Evolutionary conservation across 441 rosid genomes (phyloP).

Genomic region (Omphalea diandra): DNA sequence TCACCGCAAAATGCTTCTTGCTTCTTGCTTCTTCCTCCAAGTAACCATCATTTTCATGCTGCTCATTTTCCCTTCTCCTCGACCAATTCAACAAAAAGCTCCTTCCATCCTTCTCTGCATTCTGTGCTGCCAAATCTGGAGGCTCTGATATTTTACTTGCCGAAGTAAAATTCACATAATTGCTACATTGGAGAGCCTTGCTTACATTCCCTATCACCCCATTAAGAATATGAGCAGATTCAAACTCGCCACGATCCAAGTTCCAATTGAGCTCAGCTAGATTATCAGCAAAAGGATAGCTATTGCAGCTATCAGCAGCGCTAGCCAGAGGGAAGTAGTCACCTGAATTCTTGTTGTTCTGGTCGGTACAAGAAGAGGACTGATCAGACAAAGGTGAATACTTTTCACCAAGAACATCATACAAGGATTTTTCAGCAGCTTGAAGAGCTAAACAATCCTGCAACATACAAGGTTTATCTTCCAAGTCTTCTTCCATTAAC

Average conservation of each 20-base stretch:
- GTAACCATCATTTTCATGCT: conserved; percentile 26
- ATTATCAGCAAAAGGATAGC: no score
- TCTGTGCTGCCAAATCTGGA: neutral
- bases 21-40: conserved; percentile 38
- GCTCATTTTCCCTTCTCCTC: conserved; percentile 32
- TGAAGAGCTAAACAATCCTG: conserved; percentile 59
- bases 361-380: neutral
- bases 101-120: conserved; percentile 26
- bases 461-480: conserved; percentile 49
- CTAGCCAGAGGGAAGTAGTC: conserved; percentile 14
- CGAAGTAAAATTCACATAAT: no score
- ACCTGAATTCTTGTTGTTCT: conserved; percentile 8
- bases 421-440: no score
- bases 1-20: conserved; percentile 36
- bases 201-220: neutral
- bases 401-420: conserved; percentile 49
- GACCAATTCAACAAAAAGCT: neutral
- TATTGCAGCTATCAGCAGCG: conserved; percentile 14
- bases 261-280: conserved; percentile 13
- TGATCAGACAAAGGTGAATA: conserved; percentile 23
- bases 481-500: no score
- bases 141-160: no score
- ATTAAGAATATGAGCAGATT: neutral
- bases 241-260: conserved; percentile 12
- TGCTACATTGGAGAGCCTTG: no score